Conservation (phyloP, 495 filamentous ascomycete species). For the Thermothielavioides terrestris region DNA sequence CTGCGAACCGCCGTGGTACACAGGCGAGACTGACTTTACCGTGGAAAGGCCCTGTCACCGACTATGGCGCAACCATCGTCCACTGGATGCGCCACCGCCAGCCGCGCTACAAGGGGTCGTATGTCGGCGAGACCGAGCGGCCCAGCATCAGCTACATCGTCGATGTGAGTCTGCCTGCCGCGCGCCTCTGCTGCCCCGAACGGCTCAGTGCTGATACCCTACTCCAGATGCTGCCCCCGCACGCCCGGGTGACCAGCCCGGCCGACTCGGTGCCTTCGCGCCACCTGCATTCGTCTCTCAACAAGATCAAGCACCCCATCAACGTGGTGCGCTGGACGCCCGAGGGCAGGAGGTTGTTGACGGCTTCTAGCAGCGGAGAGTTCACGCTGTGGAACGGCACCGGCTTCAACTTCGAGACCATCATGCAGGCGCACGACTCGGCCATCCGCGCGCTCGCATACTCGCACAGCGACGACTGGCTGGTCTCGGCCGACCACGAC, state of each 20-base stretch:
- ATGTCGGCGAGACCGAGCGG: slow-evolving; percentile 64
- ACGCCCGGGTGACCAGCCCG: slow-evolving; percentile 59
- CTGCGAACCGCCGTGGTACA: too few species aligned
- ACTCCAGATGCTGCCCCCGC: slow-evolving; percentile 73
- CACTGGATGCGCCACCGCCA: slow-evolving; percentile 87
- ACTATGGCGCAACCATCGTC: slow-evolving; percentile 87
- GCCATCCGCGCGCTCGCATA: slow-evolving; percentile 82
- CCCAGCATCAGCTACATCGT: slow-evolving; percentile 82
- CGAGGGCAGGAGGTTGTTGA: slow-evolving; percentile 83
- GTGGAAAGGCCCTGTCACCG: slow-evolving; percentile 69
- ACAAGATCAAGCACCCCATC: slow-evolving; percentile 95
- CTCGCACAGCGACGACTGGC: slow-evolving; percentile 92
- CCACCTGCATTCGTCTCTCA: slow-evolving; percentile 88
- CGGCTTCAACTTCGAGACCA: slow-evolving; percentile 98
- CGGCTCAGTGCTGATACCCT: slow-evolving; percentile 22
- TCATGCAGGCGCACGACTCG: slow-evolving; percentile 94
- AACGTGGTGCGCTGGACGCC: slow-evolving; percentile 98
- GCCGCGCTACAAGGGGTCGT: slow-evolving; percentile 61
- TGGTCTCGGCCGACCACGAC: slow-evolving; percentile 90
- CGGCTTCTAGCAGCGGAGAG: slow-evolving; percentile 89
- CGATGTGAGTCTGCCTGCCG: slow-evolving; percentile 53
- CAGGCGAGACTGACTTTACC: slow-evolving; percentile 17
- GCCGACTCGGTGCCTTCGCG: slow-evolving; percentile 80
- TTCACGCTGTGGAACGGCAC: slow-evolving; percentile 99
- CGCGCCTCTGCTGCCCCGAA: neutral